Percentiles rank a stretch among this genome's conserved stretches.
These are phyloP conservation scores for Monosporascus sp. DNA, from an alignment of 2,329 filamentous ascomycete species.

Conservation along the genomic window DNA sequence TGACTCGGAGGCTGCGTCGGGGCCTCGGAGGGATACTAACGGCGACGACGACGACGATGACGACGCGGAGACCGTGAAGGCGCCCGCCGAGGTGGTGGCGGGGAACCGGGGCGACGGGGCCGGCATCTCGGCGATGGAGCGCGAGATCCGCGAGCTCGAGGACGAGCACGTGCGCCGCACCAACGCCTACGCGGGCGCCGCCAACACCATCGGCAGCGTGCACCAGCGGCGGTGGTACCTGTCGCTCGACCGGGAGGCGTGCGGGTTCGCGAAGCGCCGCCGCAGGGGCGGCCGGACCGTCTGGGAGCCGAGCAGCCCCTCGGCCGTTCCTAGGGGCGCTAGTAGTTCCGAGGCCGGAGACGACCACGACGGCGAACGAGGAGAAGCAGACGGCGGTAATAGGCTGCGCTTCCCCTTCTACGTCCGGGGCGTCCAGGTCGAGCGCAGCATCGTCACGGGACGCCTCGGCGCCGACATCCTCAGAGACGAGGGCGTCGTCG, in stretches of 20 bases:
- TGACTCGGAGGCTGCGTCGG: constrained; percentile 5
- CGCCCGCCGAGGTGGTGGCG: constrained; percentile 7
- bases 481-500: constrained; percentile 52
- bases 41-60: constrained; percentile 10
- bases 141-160: constrained; percentile 39
- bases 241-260: constrained; percentile 52
- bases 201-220: constrained; percentile 60
- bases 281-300: constrained; percentile 13
- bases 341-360: constrained; percentile 2
- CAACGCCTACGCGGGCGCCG: constrained; percentile 63
- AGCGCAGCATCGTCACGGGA: constrained; percentile 63
- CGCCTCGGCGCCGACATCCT: constrained; percentile 54
- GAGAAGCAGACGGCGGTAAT: not conserved
- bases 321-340: not conserved
- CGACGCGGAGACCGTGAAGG: constrained; percentile 14
- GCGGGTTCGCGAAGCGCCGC: constrained; percentile 46
- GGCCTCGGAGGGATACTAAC: constrained; percentile 1
- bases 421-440: constrained; percentile 53
- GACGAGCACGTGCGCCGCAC: constrained; percentile 49
- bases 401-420: constrained; percentile 51
- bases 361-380: constrained; percentile 6
- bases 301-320: constrained; percentile 12
- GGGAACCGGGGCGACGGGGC: not conserved
- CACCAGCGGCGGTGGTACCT: constrained; percentile 65
- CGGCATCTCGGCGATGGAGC: constrained; percentile 30